Percentiles rank a stretch among this genome's conserved stretches.
These are phyloP conservation scores for Immersiella caudata DNA, from an alignment of 495 filamentous ascomycete genomes.

Conservation along the genomic window DNA sequence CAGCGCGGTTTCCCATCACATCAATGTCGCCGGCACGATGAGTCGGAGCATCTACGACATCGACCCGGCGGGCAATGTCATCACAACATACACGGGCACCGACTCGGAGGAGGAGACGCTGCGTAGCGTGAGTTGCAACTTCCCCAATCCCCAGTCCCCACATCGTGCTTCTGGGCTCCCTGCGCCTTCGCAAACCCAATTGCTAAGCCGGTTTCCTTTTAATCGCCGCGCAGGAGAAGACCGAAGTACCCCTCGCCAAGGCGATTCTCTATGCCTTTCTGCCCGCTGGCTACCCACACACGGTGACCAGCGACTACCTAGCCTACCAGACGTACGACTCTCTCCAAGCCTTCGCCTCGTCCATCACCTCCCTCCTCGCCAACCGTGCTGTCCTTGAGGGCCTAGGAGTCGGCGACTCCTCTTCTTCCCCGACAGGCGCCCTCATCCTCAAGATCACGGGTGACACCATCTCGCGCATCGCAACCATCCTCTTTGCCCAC, in stretches of 20 bases:
- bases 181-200: background rate
- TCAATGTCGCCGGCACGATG: slow-evolving; percentile 31
- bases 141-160: background rate
- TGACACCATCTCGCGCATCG: slow-evolving; percentile 80
- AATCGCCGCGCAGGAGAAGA: slow-evolving; percentile 31
- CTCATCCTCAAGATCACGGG: slow-evolving; percentile 85
- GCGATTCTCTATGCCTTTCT: slow-evolving; percentile 74
- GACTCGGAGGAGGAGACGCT: slow-evolving; percentile 27
- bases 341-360: slow-evolving; percentile 92
- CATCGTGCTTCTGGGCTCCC: background rate
- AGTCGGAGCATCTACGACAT: slow-evolving; percentile 40
- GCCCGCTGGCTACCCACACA: slow-evolving; percentile 90
- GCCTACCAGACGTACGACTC: slow-evolving; percentile 76
- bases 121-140: slow-evolving; percentile 6
- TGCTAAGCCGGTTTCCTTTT: background rate
- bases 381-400: slow-evolving; percentile 90
- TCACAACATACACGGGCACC: slow-evolving; percentile 36
- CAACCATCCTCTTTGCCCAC: slow-evolving; percentile 91
- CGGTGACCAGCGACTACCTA: slow-evolving; percentile 87
- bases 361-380: slow-evolving; percentile 84
- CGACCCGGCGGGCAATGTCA: slow-evolving; percentile 43
- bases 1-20: slow-evolving; percentile 1
- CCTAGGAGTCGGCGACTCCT: slow-evolving; percentile 86
- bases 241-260: slow-evolving; percentile 34
- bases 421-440: slow-evolving; percentile 82